Evolutionary conservation across 179 eudicot species (phyloP).

Genomic region (Silene noctiflora): DNA sequence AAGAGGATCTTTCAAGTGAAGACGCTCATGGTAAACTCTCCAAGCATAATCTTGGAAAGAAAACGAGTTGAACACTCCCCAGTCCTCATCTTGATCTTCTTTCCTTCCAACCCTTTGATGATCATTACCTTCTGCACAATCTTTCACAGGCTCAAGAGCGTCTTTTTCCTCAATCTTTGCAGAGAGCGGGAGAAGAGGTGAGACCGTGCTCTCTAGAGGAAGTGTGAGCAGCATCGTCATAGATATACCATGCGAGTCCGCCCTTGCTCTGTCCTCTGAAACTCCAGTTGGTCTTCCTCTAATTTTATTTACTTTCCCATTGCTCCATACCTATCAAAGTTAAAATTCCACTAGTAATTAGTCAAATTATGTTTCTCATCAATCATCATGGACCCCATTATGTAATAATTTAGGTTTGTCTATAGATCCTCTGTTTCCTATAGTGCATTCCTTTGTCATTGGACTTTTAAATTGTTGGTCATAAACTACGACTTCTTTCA

Average conservation of each 20-base stretch:
- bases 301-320: constrained; percentile 76
- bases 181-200: constrained; percentile 32
- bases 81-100: constrained; percentile 5
- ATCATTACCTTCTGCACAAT: not conserved
- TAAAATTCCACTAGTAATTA: not conserved
- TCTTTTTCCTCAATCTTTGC: not conserved
- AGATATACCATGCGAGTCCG: constrained; percentile 33
- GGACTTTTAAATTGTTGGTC: too few species aligned
- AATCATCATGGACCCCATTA: too few species aligned
- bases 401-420: too few species aligned
- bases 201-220: constrained; percentile 56
- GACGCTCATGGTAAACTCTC: constrained; percentile 73
- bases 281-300: constrained; percentile 53
- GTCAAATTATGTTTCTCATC: too few species aligned
- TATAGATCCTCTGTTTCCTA: too few species aligned
- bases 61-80: constrained; percentile 40
- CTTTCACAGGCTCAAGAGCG: not conserved
- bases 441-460: too few species aligned
- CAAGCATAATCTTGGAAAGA: constrained; percentile 81
- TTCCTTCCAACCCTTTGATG: constrained; percentile 5
- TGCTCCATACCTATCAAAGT: constrained; percentile 73
- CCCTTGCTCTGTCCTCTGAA: constrained; percentile 5
- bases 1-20: constrained; percentile 65
- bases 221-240: constrained; percentile 65
- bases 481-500: too few species aligned